phyloP scores from a whole-genome alignment of 1,284 basidiomycete species.

The Cryptococcus sp. region DNA sequence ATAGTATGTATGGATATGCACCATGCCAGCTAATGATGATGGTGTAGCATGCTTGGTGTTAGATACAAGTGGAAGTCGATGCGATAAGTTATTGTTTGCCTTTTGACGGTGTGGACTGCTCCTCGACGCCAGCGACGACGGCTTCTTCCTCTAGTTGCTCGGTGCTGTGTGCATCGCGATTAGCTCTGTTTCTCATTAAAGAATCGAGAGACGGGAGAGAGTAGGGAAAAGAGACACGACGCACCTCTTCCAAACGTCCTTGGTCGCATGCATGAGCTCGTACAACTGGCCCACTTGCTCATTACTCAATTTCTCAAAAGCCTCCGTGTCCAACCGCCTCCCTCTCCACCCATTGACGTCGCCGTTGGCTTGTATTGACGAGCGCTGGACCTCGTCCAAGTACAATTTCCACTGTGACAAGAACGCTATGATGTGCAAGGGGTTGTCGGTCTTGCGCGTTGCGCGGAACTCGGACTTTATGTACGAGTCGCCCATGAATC shows the following conservation, averaged over 20 bases:
- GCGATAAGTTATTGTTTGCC: no score
- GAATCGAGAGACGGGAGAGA: neutral
- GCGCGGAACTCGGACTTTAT: conserved; percentile 86
- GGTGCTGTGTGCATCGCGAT: conserved; percentile 8
- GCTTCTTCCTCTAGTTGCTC: conserved; percentile 24
- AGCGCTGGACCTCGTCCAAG: conserved; percentile 64
- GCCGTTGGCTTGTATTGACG: conserved; percentile 51
- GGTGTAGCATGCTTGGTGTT: no score
- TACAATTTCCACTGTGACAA: conserved; percentile 91
- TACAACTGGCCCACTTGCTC: conserved; percentile 87
- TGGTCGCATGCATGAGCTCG: conserved; percentile 86
- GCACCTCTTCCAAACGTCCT: conserved; percentile 73
- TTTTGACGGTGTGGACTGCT: neutral
- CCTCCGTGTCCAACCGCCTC: conserved; percentile 69
- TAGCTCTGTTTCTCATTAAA: neutral
- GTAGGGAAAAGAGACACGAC: conserved; percentile 16
- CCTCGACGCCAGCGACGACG: conserved; percentile 14
- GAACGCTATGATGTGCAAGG: conserved; percentile 86
- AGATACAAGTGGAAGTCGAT: no score
- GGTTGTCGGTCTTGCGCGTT: conserved; percentile 76
- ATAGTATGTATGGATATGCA: no score
- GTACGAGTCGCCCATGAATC: conserved; percentile 82
- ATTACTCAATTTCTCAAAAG: conserved; percentile 85
- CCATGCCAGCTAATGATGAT: no score
- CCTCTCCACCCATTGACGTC: conserved; percentile 60